A percentile compares a stretch with the other conserved stretches of the same genome.
Evolutionary conservation across 169 alveolate species (phyloP).

Genomic region (Babesia caballi): DNA sequence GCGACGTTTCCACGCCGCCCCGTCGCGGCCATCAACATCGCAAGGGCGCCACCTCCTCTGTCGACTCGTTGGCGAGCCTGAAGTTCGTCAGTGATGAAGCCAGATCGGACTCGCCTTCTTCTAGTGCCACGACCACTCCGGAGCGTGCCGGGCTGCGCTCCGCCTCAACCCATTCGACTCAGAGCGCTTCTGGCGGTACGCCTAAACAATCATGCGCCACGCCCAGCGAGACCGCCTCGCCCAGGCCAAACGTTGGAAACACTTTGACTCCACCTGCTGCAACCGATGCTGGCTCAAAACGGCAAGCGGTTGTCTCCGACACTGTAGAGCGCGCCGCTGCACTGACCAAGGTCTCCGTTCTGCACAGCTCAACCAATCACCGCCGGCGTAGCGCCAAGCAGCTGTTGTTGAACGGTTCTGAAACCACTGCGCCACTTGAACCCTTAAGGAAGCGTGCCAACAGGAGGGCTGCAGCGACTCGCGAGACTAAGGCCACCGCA

Average conservation of each 20-base stretch:
- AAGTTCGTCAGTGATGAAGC: background rate
- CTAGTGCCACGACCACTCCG: background rate
- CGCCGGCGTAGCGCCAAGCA: too few relatives aligned
- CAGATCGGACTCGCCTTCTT: background rate
- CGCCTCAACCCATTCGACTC: too few relatives aligned
- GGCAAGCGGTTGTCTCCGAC: background rate
- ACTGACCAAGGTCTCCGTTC: background rate
- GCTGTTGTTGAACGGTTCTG: slow-evolving; percentile 8
- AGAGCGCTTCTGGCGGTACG: too few relatives aligned
- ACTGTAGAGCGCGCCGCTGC: background rate
- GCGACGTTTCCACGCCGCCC: background rate
- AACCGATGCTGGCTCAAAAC: background rate
- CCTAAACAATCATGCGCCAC: too few relatives aligned
- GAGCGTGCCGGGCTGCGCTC: background rate
- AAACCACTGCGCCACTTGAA: background rate
- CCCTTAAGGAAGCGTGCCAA: background rate
- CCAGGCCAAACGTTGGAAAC: too few relatives aligned
- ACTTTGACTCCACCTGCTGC: too few relatives aligned
- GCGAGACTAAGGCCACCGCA: background rate
- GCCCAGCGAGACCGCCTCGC: too few relatives aligned
- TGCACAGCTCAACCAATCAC: too few relatives aligned
- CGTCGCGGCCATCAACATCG: background rate
- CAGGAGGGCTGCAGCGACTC: background rate
- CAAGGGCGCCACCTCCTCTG: background rate
- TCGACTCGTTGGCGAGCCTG: background rate